Percentiles rank a stretch among this genome's conserved stretches.
Conservation (phyloP, 306 rosid genomes). For the Gillenia trifoliata region DNA sequence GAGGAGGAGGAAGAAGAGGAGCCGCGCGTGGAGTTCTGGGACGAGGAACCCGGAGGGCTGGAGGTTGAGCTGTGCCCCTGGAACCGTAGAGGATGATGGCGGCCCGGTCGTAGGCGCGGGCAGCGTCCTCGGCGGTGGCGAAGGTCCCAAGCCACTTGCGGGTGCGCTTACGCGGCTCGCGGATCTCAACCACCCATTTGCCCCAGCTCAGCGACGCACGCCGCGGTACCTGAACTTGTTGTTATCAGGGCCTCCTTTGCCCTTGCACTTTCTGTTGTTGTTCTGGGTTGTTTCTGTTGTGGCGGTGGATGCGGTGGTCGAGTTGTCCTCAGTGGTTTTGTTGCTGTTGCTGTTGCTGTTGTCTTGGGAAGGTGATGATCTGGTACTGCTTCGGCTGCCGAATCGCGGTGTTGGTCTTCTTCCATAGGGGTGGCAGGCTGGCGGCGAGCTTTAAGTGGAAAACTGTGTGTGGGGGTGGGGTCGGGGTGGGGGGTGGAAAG, state of each 20-base stretch:
- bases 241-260: conserved; percentile 93
- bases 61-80: conserved; percentile 81
- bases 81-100: conserved; percentile 81
- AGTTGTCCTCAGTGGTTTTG: conserved; percentile 1
- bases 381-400: conserved; percentile 15
- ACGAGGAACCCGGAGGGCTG: conserved; percentile 45
- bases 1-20: conserved; percentile 28
- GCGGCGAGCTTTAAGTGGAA: conserved; percentile 9
- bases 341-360: conserved; percentile 18
- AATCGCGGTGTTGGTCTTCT: conserved; percentile 17
- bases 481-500: neutral
- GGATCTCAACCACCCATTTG: conserved; percentile 97
- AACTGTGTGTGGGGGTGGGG: neutral
- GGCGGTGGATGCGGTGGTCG: conserved; percentile 28
- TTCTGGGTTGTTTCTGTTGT: conserved; percentile 2
- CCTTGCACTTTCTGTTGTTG: conserved; percentile 38
- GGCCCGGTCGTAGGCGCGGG: conserved; percentile 88
- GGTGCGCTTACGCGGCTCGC: conserved; percentile 81
- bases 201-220: conserved; percentile 91
- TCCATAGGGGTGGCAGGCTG: conserved; percentile 42
- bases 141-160: conserved; percentile 95
- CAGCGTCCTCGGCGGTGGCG: conserved; percentile 92
- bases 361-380: conserved; percentile 28
- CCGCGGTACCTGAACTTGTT: conserved; percentile 86
- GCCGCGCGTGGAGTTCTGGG: conserved; percentile 22